phyloP scores from a whole-genome alignment of 805 yeast genomes.

The Candida pseudofarinosa region DNA sequence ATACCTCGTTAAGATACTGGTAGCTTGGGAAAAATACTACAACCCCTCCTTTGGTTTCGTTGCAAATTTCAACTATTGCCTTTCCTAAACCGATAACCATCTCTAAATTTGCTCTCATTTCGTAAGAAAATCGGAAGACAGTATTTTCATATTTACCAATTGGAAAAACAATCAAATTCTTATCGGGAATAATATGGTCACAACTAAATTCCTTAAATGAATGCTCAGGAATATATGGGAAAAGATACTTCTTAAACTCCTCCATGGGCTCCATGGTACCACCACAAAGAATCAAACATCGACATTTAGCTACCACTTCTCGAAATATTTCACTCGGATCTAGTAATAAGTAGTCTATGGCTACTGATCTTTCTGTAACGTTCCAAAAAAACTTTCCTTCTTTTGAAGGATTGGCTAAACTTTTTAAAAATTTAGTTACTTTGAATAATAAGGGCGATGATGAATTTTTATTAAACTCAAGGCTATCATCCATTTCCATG shows the following conservation, averaged over 20 bases:
- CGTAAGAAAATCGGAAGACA: slow-evolving; percentile 64
- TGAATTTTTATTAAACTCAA: slow-evolving; percentile 6
- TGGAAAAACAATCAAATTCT: slow-evolving; percentile 60
- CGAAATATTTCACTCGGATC: slow-evolving; percentile 74
- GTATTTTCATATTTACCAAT: slow-evolving; percentile 22
- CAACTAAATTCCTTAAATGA: slow-evolving; percentile 60
- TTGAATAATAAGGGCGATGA: slow-evolving; percentile 60
- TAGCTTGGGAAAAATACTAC: slow-evolving; percentile 88
- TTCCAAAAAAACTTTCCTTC: slow-evolving; percentile 82
- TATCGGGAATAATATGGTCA: slow-evolving; percentile 77
- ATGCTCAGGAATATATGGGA: slow-evolving; percentile 46
- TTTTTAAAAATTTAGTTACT: slow-evolving; percentile 58
- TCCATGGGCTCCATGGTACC: slow-evolving; percentile 91
- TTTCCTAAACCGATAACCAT: slow-evolving; percentile 52
- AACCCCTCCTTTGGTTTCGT: slow-evolving; percentile 63
- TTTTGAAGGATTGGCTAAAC: slow-evolving; percentile 66
- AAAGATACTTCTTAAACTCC: slow-evolving; percentile 64
- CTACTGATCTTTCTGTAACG: slow-evolving; percentile 18
- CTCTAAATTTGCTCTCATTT: slow-evolving; percentile 45
- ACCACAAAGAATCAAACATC: slow-evolving; percentile 79
- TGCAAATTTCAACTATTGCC: slow-evolving; percentile 39
- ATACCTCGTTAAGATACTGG: slow-evolving; percentile 54
- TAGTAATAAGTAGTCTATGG: slow-evolving; percentile 64
- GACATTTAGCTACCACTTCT: slow-evolving; percentile 59
- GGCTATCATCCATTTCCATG: slow-evolving; percentile 29